Base-by-base conservation (phyloP, 352 stramenopile genomes). In the Phytophthora chlamydospora region DNA sequence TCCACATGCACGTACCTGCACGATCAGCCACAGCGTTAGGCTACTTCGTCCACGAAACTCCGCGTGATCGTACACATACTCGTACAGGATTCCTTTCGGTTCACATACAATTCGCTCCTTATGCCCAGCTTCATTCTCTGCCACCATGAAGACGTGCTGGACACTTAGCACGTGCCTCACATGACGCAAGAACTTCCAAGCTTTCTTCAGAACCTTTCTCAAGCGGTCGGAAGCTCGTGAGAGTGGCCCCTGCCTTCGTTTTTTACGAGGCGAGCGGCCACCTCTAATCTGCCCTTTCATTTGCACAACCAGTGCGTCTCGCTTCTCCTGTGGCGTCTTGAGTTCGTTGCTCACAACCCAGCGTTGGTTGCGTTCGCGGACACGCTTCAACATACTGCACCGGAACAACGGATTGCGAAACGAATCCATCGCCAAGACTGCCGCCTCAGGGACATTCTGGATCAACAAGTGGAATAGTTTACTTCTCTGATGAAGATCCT, bases 381-480 rank as follows among this genome's bases (percentile, higher is more conserved):
- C 58, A 13, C 73, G 62, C 0, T 62, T 64, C 21, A 68, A 41
- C 55, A 90, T 74, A 40, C 60, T 88, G 41, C 85, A 93, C 2
- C 85, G 77, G 46, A 93, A 93, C 8, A 91, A 45, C 6, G 85
- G 85, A 2, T 71, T 75, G 2, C 83, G 79, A 51, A 92, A 93
- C 7, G 75, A 84, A 48, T 93, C 68, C 75, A 92, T 91, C 3
- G 83, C 83, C 17, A 85, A 50, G 7, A 89, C 75, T 0, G 85
- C 85, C 3, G 73, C 74, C 12, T 75, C 62, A 0, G 83, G 80
- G 11, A 90, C 66, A 53, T 90, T 89, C 31, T 83, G 59, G 49
- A 93, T 92, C 33, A 93, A 62, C 38, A 93, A 35, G 47, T 93
- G 85, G 32, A 93, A 86, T 7, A 92, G 24, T 39, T 92, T 92